A percentile compares a stretch with the other conserved stretches of the same genome.
Evolutionary conservation across 306 rosid genomes (phyloP).

Genomic region (Betula pendula): DNA sequence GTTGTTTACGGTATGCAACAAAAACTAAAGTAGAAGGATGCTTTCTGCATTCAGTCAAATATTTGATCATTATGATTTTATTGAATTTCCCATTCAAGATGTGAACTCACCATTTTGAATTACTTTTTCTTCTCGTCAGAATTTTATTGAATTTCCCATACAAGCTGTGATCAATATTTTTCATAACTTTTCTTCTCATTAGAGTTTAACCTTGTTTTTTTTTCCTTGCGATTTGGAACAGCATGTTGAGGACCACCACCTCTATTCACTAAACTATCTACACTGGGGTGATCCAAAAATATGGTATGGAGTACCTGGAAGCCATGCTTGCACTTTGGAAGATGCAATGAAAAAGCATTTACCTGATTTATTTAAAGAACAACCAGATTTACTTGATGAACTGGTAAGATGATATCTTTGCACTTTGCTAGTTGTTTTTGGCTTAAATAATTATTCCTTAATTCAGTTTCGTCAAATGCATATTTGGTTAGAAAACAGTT

Average conservation of each 20-base stretch:
- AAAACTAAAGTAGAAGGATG: not conserved
- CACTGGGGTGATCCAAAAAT: slow-evolving; percentile 95
- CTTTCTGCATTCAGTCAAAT: not conserved
- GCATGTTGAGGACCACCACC: slow-evolving; percentile 99
- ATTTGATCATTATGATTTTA: not conserved
- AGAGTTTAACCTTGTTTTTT: slow-evolving; percentile 16
- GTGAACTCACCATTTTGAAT: not conserved
- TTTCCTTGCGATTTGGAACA: slow-evolving; percentile 43
- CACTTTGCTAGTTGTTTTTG: slow-evolving; percentile 16
- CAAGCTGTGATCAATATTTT: not conserved
- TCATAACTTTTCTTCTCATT: not conserved
- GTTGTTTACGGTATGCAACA: not conserved
- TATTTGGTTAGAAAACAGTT: not conserved
- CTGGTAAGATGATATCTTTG: slow-evolving; percentile 53
- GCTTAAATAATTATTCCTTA: slow-evolving; percentile 4
- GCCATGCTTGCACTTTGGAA: slow-evolving; percentile 70
- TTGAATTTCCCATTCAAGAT: not conserved
- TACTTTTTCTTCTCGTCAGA: no score
- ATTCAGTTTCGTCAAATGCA: not conserved
- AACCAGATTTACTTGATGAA: slow-evolving; percentile 89
- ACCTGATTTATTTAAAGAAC: slow-evolving; percentile 87
- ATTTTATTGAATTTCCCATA: not conserved
- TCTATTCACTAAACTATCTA: slow-evolving; percentile 85
- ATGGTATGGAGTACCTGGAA: slow-evolving; percentile 96
- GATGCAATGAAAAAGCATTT: slow-evolving; percentile 77